A percentile compares a stretch with the other conserved stretches of the same genome.
Conservation (phyloP, 2,329 filamentous ascomycete genomes). For the Colletotrichum sp. region DNA sequence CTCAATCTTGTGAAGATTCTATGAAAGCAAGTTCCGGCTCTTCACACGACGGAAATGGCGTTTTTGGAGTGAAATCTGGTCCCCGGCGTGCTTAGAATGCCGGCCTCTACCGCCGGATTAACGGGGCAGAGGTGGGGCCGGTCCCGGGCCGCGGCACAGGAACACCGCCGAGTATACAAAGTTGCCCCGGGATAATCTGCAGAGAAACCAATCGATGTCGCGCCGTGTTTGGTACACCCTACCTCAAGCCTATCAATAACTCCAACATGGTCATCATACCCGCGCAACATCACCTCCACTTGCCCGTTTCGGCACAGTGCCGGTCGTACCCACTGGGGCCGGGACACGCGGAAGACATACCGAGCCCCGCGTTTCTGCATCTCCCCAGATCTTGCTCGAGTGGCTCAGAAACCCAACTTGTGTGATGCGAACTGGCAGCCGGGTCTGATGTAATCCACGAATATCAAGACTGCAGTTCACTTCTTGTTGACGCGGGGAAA, state of each 20-base stretch:
- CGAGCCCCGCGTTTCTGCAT: neutral
- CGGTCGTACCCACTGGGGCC: neutral
- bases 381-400: neutral
- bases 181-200: neutral
- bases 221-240: neutral
- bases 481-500: neutral
- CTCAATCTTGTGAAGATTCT: neutral
- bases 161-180: neutral
- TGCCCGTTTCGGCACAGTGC: neutral
- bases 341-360: neutral
- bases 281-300: neutral
- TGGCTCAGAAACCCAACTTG: accelerated
- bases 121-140: neutral
- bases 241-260: neutral
- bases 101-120: neutral
- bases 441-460: accelerated
- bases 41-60: no score
- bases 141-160: neutral
- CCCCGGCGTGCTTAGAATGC: neutral
- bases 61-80: no score
- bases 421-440: accelerated
- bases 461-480: accelerated
- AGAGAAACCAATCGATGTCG: accelerated
- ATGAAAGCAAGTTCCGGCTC: no score
- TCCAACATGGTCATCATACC: accelerated